phyloP scores from a whole-genome alignment of 78 protist species.

The Dictyostelium citrinum region DNA sequence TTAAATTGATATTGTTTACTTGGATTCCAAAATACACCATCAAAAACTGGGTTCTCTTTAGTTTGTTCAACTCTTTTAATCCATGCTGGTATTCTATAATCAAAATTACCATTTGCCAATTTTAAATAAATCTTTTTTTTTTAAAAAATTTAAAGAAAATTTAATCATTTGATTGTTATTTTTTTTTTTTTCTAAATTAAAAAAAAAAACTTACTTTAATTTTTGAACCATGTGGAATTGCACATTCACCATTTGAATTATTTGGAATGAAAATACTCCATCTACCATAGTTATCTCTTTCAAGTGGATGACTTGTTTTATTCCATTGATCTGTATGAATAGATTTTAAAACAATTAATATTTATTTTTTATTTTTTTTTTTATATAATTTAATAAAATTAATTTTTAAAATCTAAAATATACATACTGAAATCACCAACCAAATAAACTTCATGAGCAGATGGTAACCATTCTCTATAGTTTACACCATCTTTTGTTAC shows the following conservation, averaged over 20 bases:
- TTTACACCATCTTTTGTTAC: slow-evolving; percentile 12
- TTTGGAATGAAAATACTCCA: slow-evolving; percentile 80
- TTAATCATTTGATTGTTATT: too few species aligned
- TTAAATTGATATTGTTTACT: slow-evolving; percentile 25
- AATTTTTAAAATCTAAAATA: neutral
- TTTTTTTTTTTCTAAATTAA: too few species aligned
- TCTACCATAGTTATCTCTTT: slow-evolving; percentile 81
- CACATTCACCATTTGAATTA: slow-evolving; percentile 70
- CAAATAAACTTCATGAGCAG: slow-evolving; percentile 50
- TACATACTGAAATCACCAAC: slow-evolving; percentile 79
- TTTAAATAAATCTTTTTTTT: slow-evolving; percentile 61
- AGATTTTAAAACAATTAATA: neutral
- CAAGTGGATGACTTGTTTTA: slow-evolving; percentile 33
- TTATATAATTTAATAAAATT: neutral
- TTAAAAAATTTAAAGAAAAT: too few species aligned
- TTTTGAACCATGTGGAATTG: slow-evolving; percentile 85
- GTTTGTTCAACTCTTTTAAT: slow-evolving; percentile 79
- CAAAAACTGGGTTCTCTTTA: slow-evolving; percentile 63
- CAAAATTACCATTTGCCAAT: slow-evolving; percentile 71
- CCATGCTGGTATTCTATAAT: slow-evolving; percentile 93
- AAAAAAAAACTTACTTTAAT: slow-evolving; percentile 29
- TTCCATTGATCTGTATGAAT: slow-evolving; percentile 79
- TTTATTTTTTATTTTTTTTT: neutral
- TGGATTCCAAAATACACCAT: slow-evolving; percentile 89
- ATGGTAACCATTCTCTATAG: slow-evolving; percentile 83